Evolutionary conservation across 768 basidiomycete species (phyloP), one percentile per base, ranked within the genome.

Genomic region (Psilocybe azurescens): DNA sequence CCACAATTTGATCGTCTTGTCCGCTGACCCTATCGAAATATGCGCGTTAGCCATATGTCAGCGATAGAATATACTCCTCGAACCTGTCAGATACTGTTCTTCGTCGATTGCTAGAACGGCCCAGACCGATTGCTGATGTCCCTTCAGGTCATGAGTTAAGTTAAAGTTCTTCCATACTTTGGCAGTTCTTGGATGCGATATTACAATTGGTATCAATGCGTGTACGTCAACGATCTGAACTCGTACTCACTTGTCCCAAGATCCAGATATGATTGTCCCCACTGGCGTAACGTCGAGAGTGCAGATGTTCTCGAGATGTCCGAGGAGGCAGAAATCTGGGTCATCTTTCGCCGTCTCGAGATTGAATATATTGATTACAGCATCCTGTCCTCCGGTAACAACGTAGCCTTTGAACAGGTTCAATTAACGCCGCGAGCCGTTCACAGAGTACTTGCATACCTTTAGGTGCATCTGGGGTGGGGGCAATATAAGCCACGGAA

Each of bases 1-100:
- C 93, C 95, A 98, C 20, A 95, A 79, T 68, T 90, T 93, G 74
- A 99, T 96, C 20, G 91, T 90, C 77, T 90, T 96, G 77, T 99
- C 97, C 51, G 97, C 97, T 32, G 97, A 97, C 52, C 88, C 97
- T 94, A 38, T 58, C 20, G 56, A 50, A 29, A 18, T 32, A n/a
- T 41, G 24, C 16, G 41, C 29, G 53, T 70, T 50, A 61, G 44
- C 36, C 29, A 28, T 33, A 50, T 36, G 39, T 9, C 10, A 58
- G 28, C 58, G n/a, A 33, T 11, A 1, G 48, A n/a, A 47, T 10
- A 36, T 6, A 2, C 13, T 6, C 18, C 32, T 69, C 78, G 60
- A 63, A 93, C 95, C 95, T 46, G 96, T 97, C 67, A 99, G 75
- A 66, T 86, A 89, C 63, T 89, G 82, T 10, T 89, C 87, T 56